Evolutionary conservation across 163 green algal genomes (phyloP), one percentile per base, ranked within the genome.

Genomic region (Scenedesmus sp.): DNA sequence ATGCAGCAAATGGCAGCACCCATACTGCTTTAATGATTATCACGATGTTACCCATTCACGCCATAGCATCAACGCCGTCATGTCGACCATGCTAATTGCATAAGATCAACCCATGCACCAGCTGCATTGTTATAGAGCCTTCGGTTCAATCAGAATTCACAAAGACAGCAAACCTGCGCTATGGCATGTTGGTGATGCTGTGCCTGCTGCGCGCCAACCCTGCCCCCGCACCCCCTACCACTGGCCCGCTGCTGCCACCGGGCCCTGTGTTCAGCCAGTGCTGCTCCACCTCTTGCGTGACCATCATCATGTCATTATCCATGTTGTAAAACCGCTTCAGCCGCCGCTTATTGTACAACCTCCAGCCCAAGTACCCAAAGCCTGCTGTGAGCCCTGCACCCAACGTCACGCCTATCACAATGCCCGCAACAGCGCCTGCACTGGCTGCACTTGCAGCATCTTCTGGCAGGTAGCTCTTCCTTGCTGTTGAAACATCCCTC

Each of bases 221-320:
- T 9, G 59, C 59, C 12, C 22, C 59, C 20, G 22, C 59, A 2
- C 22, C 22, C 59, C 59, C 59, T 72, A 24, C 59, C 59, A 35
- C 59, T 72, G 59, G 59, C 24, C 22, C 59, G 42, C 44, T 85
- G 80, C 80, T 68, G 80, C 43, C 80, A 81, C 61, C 84, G 10
- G 37, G 12, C 51, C 56, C 37, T 3, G 40, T 37, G 7, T 26
- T 73, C 26, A 90, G 35, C 61, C 85, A 83, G 70, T 90, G 61
- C 18, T 16, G 42, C 42, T 84, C 70, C 3, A 83, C 85, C 70
- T 83, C 85, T 46, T 72, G 85, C 85, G 80, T 51, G 44, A 90
- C 85, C 70, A 73, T 76, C 85, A 83, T 51, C 85, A 90, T 90
- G 70, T 90, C 85, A 40, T 72, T 68, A n/a, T n/a, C 84, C 42